Evolutionary conservation across 768 basidiomycete genomes (phyloP).

Genomic region (Amanita pallidorosea): DNA sequence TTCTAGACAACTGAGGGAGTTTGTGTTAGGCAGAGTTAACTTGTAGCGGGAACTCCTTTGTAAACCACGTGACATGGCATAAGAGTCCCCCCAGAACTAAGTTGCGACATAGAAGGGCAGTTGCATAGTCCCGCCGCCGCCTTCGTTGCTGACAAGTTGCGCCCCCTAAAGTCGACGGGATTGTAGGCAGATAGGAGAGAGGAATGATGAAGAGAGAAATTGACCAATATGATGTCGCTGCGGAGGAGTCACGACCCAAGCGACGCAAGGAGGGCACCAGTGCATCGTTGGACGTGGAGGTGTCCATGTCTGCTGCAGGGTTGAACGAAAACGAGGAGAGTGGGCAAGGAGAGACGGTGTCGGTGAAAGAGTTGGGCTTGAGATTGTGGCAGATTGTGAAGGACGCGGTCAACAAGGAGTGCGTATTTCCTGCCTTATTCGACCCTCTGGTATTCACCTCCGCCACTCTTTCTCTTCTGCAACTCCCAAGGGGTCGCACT

Average conservation of each 20-base stretch:
- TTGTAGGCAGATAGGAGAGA: not conserved
- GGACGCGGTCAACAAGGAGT: conserved; percentile 84
- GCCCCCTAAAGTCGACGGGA: not conserved
- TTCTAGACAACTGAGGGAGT: conserved; percentile 31
- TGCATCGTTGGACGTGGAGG: conserved; percentile 30
- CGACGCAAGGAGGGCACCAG: conserved; percentile 28
- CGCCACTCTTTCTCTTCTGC: conserved; percentile 15
- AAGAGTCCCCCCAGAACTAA: conserved; percentile 3
- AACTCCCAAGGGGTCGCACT: conserved; percentile 43
- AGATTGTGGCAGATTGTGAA: conserved; percentile 70
- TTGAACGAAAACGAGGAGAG: conserved; percentile 11
- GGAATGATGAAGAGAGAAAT: conserved; percentile 29
- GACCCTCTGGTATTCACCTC: conserved; percentile 25
- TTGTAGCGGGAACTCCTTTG: not conserved
- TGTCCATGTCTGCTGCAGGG: conserved; percentile 21
- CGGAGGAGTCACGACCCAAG: conserved; percentile 32
- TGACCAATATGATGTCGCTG: conserved; percentile 21
- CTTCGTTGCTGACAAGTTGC: not conserved
- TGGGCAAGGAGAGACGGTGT: conserved; percentile 18
- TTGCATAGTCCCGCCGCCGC: not conserved
- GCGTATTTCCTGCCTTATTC: conserved; percentile 38
- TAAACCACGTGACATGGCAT: conserved; percentile 5
- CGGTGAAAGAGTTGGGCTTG: conserved; percentile 56
- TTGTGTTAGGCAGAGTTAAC: conserved; percentile 32
- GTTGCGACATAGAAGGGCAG: conserved; percentile 5